phyloP scores from a whole-genome alignment of 495 filamentous ascomycete genomes.

The Podospora pseudopauciseta region DNA sequence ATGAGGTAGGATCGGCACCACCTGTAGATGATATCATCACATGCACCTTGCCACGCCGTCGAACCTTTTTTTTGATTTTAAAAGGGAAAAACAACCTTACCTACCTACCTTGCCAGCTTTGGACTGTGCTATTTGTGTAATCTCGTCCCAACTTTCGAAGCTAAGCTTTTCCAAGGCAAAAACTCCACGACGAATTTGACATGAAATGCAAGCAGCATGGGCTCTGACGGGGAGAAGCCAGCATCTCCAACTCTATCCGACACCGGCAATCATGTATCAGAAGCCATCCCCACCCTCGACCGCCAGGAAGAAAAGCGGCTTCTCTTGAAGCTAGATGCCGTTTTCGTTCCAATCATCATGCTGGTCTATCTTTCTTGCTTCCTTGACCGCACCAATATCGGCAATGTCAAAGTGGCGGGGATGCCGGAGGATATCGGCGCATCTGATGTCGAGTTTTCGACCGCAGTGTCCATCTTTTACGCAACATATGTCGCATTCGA shows the following conservation, averaged over 20 bases:
- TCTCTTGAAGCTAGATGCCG: slow-evolving; percentile 47
- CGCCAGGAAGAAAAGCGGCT: slow-evolving; percentile 50
- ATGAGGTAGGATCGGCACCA: background rate
- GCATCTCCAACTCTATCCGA: background rate
- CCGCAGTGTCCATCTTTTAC: slow-evolving; percentile 73
- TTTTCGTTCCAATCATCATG: slow-evolving; percentile 50
- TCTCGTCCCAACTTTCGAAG: too few species aligned
- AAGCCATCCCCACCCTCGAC: slow-evolving; percentile 38
- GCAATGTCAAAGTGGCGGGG: slow-evolving; percentile 46
- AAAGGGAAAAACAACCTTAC: too few species aligned
- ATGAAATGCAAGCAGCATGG: background rate
- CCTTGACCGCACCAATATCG: slow-evolving; percentile 54
- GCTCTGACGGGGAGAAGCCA: background rate
- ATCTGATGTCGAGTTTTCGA: slow-evolving; percentile 57
- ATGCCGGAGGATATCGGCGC: slow-evolving; percentile 48
- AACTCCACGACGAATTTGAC: too few species aligned
- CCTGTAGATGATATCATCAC: background rate
- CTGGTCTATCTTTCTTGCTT: slow-evolving; percentile 57
- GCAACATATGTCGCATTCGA: slow-evolving; percentile 76
- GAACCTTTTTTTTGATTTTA: background rate
- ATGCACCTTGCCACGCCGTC: background rate
- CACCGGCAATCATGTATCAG: background rate
- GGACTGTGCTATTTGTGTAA: too few species aligned
- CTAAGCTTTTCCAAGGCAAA: too few species aligned
- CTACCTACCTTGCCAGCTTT: too few species aligned